Evolutionary conservation across 2,329 filamentous ascomycete genomes (phyloP), one percentile per base, ranked within the genome.

Genomic region (Penicillium sp.): DNA sequence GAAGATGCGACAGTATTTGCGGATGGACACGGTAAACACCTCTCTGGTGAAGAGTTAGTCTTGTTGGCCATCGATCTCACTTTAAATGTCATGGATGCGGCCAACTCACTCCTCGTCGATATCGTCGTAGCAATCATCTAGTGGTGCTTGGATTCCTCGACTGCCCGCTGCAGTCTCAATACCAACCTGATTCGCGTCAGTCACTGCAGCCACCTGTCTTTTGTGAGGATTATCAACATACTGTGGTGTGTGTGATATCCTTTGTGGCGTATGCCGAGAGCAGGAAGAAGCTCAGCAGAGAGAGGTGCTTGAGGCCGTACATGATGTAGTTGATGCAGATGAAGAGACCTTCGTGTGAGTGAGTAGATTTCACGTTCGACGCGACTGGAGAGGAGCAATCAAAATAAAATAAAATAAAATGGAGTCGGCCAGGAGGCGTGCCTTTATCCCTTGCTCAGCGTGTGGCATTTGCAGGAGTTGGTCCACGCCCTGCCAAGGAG

Each of bases 1-100:
- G 62, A 65, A 65, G 11, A 64, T 55, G 5, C 62, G 63, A n/a
- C 63, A 65, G 19, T 62, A 47, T 24, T 63, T 65, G n/a, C 37
- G 52, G 18, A 65, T 33, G 6, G 63, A 62, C 13, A 65, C 47
- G 1, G 62, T 65, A 9, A 58, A 55, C 5, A 64, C 56, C 14
- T 63, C 62, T 7, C 63, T 65, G 11, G 1, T 14, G 1, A 21
- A 44, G n/a, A 11, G 19, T 61, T 43, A 59, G 54, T 23, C 18
- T n/a, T 7, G 37, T 4, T 23, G n/a, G 6, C 3, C 9, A 4
- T 11, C 4, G 2, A n/a, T 23, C 19, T 24, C 13, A 14, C 29
- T 19, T 2, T 24, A 18, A 11, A 18, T 29, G 2, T 11, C 8
- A 28, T 6, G 3, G 16, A 7, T 3, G n/a, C n/a, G n/a, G n/a